A percentile compares a stretch with the other conserved stretches of the same genome.
phyloP scores from a whole-genome alignment of 768 basidiomycete genomes.

The Tubosaeta brunneosetosa region DNA sequence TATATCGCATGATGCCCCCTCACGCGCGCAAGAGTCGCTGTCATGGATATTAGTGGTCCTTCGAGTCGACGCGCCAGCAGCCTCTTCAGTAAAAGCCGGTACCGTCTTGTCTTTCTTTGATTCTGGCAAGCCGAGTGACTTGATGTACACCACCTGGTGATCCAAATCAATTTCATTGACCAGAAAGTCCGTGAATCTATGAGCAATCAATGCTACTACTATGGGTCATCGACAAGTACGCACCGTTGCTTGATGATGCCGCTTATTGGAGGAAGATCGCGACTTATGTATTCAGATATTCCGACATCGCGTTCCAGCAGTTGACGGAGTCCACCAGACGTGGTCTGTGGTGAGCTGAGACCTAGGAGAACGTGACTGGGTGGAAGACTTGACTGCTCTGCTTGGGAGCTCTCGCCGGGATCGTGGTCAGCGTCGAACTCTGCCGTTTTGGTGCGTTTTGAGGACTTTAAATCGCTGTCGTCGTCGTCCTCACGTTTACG shows the following conservation, averaged over 20 bases:
- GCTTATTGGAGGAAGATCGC: conserved; percentile 64
- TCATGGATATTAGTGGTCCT: conserved; percentile 13
- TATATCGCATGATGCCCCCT: conserved; percentile 4
- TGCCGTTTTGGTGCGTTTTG: conserved; percentile 38
- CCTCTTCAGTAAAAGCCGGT: conserved; percentile 16
- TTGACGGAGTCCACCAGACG: conserved; percentile 53
- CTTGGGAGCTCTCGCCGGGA: conserved; percentile 4
- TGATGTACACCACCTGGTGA: conserved; percentile 75
- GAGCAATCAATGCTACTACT: background rate
- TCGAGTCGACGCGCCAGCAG: conserved; percentile 9
- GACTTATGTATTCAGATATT: conserved; percentile 80
- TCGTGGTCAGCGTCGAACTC: conserved; percentile 10
- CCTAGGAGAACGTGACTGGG: conserved; percentile 72
- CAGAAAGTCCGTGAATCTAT: conserved; percentile 94
- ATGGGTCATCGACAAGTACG: conserved; percentile 16
- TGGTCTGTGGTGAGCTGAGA: conserved; percentile 45
- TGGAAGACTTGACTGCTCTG: conserved; percentile 44
- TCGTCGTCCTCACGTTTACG: conserved; percentile 56
- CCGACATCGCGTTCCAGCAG: conserved; percentile 78
- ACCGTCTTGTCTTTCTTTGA: conserved; percentile 38
- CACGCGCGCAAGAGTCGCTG: background rate
- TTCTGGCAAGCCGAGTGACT: conserved; percentile 69
- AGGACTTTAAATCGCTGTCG: conserved; percentile 30
- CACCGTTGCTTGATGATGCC: conserved; percentile 98
- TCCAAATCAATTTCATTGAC: conserved; percentile 88